A percentile compares a stretch with the other conserved stretches of the same genome.
These are phyloP conservation scores for Paraconiothyrium brasiliense DNA, from an alignment of 2,329 filamentous ascomycete species.

Conservation along the genomic window DNA sequence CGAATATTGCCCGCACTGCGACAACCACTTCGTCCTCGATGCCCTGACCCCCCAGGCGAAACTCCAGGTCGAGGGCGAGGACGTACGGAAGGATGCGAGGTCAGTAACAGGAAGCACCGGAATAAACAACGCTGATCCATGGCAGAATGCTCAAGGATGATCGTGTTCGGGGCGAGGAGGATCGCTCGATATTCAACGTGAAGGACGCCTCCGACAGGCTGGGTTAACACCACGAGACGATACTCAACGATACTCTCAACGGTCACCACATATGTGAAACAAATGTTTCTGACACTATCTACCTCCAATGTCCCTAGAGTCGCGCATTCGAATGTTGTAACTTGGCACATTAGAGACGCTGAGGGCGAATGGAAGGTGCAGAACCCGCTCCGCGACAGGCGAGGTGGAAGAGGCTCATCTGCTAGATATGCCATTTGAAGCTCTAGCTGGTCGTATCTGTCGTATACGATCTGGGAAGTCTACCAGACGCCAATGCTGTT, in stretches of 20 bases:
- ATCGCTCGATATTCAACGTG: slow-evolving; percentile 78
- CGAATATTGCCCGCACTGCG: slow-evolving; percentile 98
- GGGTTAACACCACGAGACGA: slow-evolving; percentile 60
- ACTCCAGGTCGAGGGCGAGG: slow-evolving; percentile 89
- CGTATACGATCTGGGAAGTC: slow-evolving; percentile 41
- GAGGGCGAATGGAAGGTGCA: background rate
- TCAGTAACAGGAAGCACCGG: slow-evolving; percentile 32
- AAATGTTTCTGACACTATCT: background rate
- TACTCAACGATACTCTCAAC: background rate
- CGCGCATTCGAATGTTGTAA: background rate
- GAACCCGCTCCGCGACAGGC: slow-evolving; percentile 9
- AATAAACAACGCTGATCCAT: slow-evolving; percentile 15
- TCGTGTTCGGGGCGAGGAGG: slow-evolving; percentile 68
- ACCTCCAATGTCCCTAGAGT: background rate
- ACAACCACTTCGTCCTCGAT: slow-evolving; percentile 97
- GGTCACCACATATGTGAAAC: background rate
- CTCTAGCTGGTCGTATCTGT: slow-evolving; percentile 38
- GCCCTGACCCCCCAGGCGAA: slow-evolving; percentile 84
- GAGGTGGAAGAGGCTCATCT: slow-evolving; percentile 8
- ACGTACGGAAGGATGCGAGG: slow-evolving; percentile 82
- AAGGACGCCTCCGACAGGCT: slow-evolving; percentile 78
- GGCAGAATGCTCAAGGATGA: slow-evolving; percentile 89
- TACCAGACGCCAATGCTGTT: slow-evolving; percentile 45
- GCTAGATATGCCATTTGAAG: slow-evolving; percentile 41
- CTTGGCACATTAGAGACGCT: background rate